A percentile compares a stretch with the other conserved stretches of the same genome.
Conservation (phyloP, 345 rosid genomes). For the Brassica carinata region DNA sequence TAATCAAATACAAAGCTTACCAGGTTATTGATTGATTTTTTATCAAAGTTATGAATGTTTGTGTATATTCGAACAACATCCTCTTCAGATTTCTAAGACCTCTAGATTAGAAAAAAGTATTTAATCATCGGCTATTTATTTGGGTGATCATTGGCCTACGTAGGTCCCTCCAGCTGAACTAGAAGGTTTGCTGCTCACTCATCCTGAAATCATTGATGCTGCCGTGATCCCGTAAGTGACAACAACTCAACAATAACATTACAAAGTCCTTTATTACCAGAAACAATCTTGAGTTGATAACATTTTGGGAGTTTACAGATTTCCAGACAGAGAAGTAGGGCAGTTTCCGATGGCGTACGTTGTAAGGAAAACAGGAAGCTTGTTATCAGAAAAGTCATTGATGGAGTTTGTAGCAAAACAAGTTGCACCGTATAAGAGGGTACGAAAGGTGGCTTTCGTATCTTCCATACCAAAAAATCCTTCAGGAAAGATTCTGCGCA, state of each 20-base stretch:
- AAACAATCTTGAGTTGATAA: not conserved
- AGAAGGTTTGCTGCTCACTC: conserved; percentile 77
- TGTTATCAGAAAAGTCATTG: conserved; percentile 48
- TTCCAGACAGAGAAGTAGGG: conserved; percentile 81
- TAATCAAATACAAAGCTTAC: conserved; percentile 5
- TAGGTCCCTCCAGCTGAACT: conserved; percentile 95
- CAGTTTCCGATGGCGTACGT: conserved; percentile 86
- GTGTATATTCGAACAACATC: not conserved
- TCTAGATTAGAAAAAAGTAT: not conserved
- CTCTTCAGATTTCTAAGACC: not conserved
- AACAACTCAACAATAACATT: too few species aligned
- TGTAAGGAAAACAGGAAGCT: conserved; percentile 61
- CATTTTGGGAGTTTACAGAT: conserved; percentile 44
- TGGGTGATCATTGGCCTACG: conserved; percentile 33
- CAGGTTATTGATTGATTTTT: not conserved
- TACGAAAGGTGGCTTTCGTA: conserved; percentile 50
- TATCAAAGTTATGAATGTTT: not conserved
- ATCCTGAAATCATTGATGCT: conserved; percentile 67
- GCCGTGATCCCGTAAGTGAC: conserved; percentile 85
- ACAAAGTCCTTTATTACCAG: too few species aligned
- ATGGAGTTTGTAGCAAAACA: conserved; percentile 72
- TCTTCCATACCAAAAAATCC: conserved; percentile 80
- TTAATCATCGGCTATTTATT: not conserved
- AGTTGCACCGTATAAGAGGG: conserved; percentile 88
- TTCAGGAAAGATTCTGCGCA: conserved; percentile 91